A percentile compares a stretch with the other conserved stretches of the same genome.
Evolutionary conservation across 2,329 filamentous ascomycete species (phyloP).

Genomic region (Cladophialophora exuberans): DNA sequence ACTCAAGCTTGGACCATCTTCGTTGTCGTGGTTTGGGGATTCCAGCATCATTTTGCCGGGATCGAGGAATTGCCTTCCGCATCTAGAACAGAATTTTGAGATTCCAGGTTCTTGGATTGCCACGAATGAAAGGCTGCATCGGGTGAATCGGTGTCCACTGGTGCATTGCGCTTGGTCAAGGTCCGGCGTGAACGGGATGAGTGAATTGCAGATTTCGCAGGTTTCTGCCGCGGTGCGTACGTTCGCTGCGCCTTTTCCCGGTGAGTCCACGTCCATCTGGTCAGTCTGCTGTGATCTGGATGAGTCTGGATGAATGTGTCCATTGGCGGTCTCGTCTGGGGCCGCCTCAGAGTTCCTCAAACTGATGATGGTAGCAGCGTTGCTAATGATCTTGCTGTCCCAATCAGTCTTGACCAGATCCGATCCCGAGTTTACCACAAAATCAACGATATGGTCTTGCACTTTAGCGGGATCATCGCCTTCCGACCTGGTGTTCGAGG

Average conservation of each 20-base stretch:
- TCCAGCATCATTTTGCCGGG: slow-evolving; percentile 28
- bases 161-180: slow-evolving; percentile 21
- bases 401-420: slow-evolving; percentile 11
- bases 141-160: slow-evolving; percentile 30
- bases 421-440: slow-evolving; percentile 2
- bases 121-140: slow-evolving; percentile 34
- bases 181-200: slow-evolving; percentile 21
- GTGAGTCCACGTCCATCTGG: slow-evolving; percentile 1
- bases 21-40: slow-evolving; percentile 8
- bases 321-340: too few species aligned
- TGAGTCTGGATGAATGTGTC: too few species aligned
- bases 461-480: slow-evolving; percentile 2
- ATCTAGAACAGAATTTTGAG: slow-evolving; percentile 34
- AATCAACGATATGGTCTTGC: slow-evolving; percentile 15
- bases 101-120: slow-evolving; percentile 35
- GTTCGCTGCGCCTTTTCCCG: not conserved
- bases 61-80: slow-evolving; percentile 34
- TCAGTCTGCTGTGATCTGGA: slow-evolving; percentile 3
- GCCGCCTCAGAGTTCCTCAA: too few species aligned
- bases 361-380: slow-evolving; percentile 15
- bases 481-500: not conserved
- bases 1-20: slow-evolving; percentile 32
- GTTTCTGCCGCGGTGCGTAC: slow-evolving; percentile 15
- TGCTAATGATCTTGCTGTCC: slow-evolving; percentile 21
- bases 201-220: slow-evolving; percentile 30